Base-by-base conservation (phyloP, 2,329 filamentous ascomycete species). In the Calcarisporium arbuscula region DNA sequence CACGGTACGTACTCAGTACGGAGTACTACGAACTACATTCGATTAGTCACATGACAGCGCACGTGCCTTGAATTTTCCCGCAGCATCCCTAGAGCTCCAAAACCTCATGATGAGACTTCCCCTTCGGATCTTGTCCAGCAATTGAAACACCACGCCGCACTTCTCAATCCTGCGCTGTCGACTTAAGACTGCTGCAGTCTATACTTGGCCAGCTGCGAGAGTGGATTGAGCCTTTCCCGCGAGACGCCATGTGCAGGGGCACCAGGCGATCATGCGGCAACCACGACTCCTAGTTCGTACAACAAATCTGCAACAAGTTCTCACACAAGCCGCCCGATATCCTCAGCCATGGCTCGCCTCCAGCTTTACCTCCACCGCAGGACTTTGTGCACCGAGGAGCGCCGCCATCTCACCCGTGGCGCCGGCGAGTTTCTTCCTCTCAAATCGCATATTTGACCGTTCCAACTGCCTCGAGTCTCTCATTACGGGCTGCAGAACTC, bases 401-500 rank as follows among this genome's bases (percentile, higher is more conserved):
- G 27, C 40, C 23, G 43, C 45, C 23, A 14, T 47, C 6, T 26
- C 45, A 11, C 42, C 46, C 15, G 41, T 41, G 21, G 45, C 39
- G 8, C 26, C 35, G 3, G 39, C 47, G 5, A 34, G 46, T 14
- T 62, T 61, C 39, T 61, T 62, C 11, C 37, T 61, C 4, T 60
- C 58, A 4, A 62, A 62, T 26, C 50, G 55, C 8, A 28, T 56
- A 2, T 55, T 61, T 39, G 56, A 60, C n/a, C 47, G 56, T 28
- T 60, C 59, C 7, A 48, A 45, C 37, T 62, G 58, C 31, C 56
- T 62, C 37, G 57, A 61, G 35, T 52, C 50, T 11, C 34, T 62
- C 33, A 34, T 61, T 22, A 28, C 48, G 17, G 42, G 43, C 34
- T 52, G 50, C 30, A 44, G 42, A 40, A 45, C 53, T 29, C 51